These are phyloP conservation scores for Fusarium gaditjirri DNA, from an alignment of 2,329 filamentous ascomycete genomes.

Conservation along the genomic window DNA sequence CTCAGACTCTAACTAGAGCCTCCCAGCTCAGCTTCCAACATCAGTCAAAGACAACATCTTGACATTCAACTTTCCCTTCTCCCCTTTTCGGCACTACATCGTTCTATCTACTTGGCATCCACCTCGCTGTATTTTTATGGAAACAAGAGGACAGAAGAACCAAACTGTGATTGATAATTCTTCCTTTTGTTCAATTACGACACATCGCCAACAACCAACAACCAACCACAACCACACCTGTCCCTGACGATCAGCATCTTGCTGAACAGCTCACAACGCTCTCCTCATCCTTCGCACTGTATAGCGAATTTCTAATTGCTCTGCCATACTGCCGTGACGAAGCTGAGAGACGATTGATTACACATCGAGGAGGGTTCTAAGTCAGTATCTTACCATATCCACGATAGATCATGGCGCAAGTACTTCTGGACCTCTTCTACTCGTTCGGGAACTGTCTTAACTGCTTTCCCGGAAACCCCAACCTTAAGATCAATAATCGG, in stretches of 20 bases:
- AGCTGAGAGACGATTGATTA: not conserved
- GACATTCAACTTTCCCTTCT: not conserved
- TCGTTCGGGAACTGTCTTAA: conserved; percentile 94
- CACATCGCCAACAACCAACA: conserved; percentile 4
- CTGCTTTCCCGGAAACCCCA: conserved; percentile 94
- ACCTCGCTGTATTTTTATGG: not conserved
- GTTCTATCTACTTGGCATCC: not conserved
- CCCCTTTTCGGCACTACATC: not conserved
- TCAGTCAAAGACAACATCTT: conserved; percentile 28
- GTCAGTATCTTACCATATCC: not conserved
- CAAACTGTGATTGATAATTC: not conserved
- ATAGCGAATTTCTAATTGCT: not conserved
- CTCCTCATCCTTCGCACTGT: not conserved
- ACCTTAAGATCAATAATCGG: conserved; percentile 92
- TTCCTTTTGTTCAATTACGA: conserved; percentile 20
- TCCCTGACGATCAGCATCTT: conserved; percentile 31
- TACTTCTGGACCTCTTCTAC: conserved; percentile 88
- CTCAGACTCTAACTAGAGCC: conserved; percentile 36
- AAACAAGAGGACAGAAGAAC: not conserved
- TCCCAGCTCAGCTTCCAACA: conserved; percentile 23
- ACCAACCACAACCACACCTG: conserved; percentile 6
- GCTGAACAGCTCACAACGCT: not conserved
- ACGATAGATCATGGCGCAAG: conserved; percentile 73
- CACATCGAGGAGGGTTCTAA: not conserved
- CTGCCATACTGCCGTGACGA: not conserved